phyloP scores from a whole-genome alignment of 139 green algal species.

The Chlamydomonas sphaeroides region DNA sequence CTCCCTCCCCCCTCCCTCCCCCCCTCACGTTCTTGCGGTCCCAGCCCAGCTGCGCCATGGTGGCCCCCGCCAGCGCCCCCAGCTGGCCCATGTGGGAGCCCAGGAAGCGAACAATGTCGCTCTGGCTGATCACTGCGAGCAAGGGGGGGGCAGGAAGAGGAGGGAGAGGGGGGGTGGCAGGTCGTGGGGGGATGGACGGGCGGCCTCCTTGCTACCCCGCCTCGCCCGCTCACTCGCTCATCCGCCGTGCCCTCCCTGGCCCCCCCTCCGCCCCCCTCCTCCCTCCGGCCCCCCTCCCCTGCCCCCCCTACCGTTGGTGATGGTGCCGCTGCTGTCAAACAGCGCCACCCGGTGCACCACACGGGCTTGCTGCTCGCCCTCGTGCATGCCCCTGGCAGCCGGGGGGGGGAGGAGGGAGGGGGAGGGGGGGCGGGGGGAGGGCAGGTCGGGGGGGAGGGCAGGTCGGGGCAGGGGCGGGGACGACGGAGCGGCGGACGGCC shows the following conservation, averaged over 20 bases:
- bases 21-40: constrained; percentile 10
- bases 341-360: constrained; percentile 64
- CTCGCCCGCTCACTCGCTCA: too few species aligned
- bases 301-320: constrained; percentile 40
- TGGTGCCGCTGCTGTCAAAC: constrained; percentile 45
- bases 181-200: too few species aligned
- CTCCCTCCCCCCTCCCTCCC: neutral
- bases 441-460: too few species aligned
- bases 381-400: constrained; percentile 34
- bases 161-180: too few species aligned
- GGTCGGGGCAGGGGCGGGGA: too few species aligned
- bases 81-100: constrained; percentile 38
- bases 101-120: constrained; percentile 67
- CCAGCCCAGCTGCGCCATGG: constrained; percentile 66
- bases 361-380: constrained; percentile 9
- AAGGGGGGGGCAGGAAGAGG: too few species aligned
- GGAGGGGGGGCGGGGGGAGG: neutral
- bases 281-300: too few species aligned
- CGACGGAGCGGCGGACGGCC: too few species aligned
- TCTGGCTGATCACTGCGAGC: too few species aligned
- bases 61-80: constrained; percentile 44
- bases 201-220: too few species aligned
- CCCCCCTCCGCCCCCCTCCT: too few species aligned
- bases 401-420: neutral
- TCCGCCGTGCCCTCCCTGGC: too few species aligned